Evolutionary conservation across 2,329 filamentous ascomycete genomes (phyloP), one percentile per base, ranked within the genome.

Genomic region (Septoria petroselini): DNA sequence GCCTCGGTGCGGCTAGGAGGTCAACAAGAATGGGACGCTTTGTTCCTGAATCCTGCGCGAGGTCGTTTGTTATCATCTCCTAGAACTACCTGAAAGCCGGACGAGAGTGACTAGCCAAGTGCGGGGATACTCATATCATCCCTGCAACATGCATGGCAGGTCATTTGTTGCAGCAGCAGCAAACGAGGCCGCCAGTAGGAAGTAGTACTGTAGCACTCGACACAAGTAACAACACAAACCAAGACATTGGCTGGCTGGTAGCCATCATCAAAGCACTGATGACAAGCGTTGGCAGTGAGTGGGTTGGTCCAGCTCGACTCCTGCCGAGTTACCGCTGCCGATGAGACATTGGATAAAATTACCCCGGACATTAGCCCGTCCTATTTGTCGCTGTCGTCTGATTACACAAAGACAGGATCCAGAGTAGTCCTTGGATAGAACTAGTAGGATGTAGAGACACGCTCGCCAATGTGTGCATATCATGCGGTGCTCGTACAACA

Each of bases 131-230:
- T 3, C 11, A 7, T 18, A 15, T 15, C 11, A 38, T 38, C 34
- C 34, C 7, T 3, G 17, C 19, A 15, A 18, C 34, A 4, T 15
- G 34, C 34, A 17, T 9, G 5, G 34, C 7, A 18, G 11, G 17
- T 15, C 34, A n/a, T 15, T 12, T 33, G n/a, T n/a, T n/a, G 11
- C 14, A 33, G 30, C 11, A 4, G 30, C 30, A 15, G 14, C 30
- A 30, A 35, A 30, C 41, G 41, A 44, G 34, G 41, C 41, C 15
- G 35, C 41, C 41, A 44, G 41, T 44, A n/a, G n/a, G n/a, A n/a
- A n/a, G n/a, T n/a, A n/a, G n/a, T n/a, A n/a, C n/a, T n/a, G n/a
- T n/a, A n/a, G n/a, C n/a, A n/a, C n/a, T n/a, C n/a, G n/a, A n/a
- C n/a, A n/a, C n/a, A n/a, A n/a, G n/a, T n/a, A n/a, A n/a, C n/a